phyloP scores from a whole-genome alignment of 75 land plant species.

The Chamaecyparis obtusa region DNA sequence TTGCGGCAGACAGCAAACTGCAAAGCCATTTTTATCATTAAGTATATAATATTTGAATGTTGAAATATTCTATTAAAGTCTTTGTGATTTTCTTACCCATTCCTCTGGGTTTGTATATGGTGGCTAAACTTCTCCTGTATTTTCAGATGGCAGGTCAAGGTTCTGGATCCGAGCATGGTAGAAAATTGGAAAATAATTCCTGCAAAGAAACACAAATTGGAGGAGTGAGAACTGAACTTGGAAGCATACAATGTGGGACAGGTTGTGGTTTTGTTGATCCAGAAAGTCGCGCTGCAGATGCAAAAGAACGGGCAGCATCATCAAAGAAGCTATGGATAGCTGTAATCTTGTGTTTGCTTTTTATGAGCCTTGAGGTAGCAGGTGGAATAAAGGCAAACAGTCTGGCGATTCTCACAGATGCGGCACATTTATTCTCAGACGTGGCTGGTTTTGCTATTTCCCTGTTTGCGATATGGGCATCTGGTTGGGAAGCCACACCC shows the following conservation, averaged over 20 bases:
- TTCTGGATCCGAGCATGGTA: not conserved
- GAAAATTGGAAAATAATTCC: not conserved
- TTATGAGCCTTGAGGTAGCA: constrained; percentile 39
- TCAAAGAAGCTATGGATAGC: constrained; percentile 32
- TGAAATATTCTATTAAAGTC: not conserved
- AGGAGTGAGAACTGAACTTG: not conserved
- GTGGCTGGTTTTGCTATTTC: constrained; percentile 58
- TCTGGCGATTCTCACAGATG: constrained; percentile 53
- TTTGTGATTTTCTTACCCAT: not conserved
- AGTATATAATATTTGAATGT: not conserved
- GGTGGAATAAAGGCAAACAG: constrained; percentile 46
- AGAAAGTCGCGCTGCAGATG: constrained; percentile 21
- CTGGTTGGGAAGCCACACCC: constrained; percentile 56
- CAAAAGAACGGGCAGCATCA: constrained; percentile 17
- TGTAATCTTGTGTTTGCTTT: constrained; percentile 35
- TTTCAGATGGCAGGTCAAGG: constrained; percentile 3
- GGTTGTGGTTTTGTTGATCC: constrained; percentile 35
- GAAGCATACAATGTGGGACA: constrained; percentile 14
- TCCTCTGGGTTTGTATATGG: not conserved
- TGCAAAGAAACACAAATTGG: not conserved
- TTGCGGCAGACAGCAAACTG: not conserved
- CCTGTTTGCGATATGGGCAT: constrained; percentile 58
- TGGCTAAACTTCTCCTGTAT: not conserved
- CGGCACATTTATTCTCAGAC: constrained; percentile 53
- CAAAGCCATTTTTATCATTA: not conserved